Conservation (phyloP, 2,329 filamentous ascomycete genomes). For the Curvularia lunata region DNA sequence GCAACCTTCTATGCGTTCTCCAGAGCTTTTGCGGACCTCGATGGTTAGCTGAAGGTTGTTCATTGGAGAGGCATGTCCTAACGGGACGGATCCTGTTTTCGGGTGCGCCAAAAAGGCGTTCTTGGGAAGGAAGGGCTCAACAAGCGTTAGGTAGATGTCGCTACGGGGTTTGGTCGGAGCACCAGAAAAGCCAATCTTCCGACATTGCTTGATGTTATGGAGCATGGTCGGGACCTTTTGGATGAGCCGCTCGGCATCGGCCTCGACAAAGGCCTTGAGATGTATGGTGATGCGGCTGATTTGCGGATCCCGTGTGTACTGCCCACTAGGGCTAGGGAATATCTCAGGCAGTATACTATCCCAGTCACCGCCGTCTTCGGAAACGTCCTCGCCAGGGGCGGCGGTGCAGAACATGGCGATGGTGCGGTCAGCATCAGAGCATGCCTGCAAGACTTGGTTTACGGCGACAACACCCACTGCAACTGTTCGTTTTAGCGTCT, state of each 20-base stretch:
- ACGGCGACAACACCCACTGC: constrained; percentile 80
- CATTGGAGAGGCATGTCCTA: constrained; percentile 69
- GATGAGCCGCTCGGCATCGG: constrained; percentile 80
- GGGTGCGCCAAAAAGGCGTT: constrained; percentile 69
- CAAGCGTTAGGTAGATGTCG: constrained; percentile 91
- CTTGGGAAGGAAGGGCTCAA: constrained; percentile 76
- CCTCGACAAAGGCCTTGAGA: constrained; percentile 76
- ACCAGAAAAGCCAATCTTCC: constrained; percentile 91
- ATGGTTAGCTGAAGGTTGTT: constrained; percentile 85
- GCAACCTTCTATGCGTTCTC: constrained; percentile 84
- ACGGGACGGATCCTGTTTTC: constrained; percentile 79
- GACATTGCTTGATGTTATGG: constrained; percentile 79
- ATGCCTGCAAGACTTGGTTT: constrained; percentile 74
- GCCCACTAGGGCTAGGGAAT: constrained; percentile 72
- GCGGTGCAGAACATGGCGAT: constrained; percentile 78
- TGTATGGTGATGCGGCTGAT: constrained; percentile 81
- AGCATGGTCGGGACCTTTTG: constrained; percentile 87
- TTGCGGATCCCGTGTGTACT: constrained; percentile 73
- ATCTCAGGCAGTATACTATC: constrained; percentile 70
- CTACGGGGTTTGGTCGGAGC: constrained; percentile 87
- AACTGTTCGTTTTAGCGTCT: constrained; percentile 69
- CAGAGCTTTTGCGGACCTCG: constrained; percentile 80
- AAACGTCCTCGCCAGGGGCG: constrained; percentile 36
- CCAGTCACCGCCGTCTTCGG: constrained; percentile 68
- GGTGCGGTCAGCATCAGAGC: constrained; percentile 75